Base-by-base conservation (phyloP, 805 yeast genomes). In the Wilhelminamyces savonicus region DNA sequence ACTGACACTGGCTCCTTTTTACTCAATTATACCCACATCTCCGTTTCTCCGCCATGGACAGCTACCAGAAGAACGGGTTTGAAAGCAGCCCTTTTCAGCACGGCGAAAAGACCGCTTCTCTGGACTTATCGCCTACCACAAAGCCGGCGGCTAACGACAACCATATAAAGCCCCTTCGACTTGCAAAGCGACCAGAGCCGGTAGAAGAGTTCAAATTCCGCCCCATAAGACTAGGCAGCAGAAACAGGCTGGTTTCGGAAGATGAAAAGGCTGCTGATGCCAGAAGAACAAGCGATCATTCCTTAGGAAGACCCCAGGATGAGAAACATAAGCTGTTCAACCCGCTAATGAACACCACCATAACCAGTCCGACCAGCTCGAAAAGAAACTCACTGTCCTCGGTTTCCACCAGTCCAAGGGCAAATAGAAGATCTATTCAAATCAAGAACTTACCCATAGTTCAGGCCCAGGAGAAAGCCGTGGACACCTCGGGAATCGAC, bases 371-470 rank as follows among this genome's bases (percentile, higher is more conserved):
- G n/a, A 6, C 25, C 7, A 23, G 7, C n/a, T 9, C 11, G 13
- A 23, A 11, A 12, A 7, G 15, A 7, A 9, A 11, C 23, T 9
- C 13, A 13, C n/a, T n/a, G 23, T 9, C 5, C 23, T n/a, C 16
- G 29, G 23, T 26, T 6, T 19, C 24, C 13, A 13, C 23, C 7
- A 12, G n/a, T n/a, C n/a, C n/a, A n/a, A n/a, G n/a, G n/a, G n/a
- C n/a, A n/a, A n/a, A n/a, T n/a, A n/a, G n/a, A n/a, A 27, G 43
- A 27, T 47, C 64, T 5, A 54, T 62, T 21, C 62, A 54, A 30
- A 56, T 62, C 37, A 57, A 54, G 27, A 62, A 58, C 39, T 43
- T 62, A 7, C 68, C 67, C 7, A 58, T 58, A 1, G 46, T 50
- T 8, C 40, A 28, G 14, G 4, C 41, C 45, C 16, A 11, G 18